A percentile compares a stretch with the other conserved stretches of the same genome.
phyloP scores from a whole-genome alignment of 2,329 filamentous ascomycete species.

The Pseudopyricularia cyperi region DNA sequence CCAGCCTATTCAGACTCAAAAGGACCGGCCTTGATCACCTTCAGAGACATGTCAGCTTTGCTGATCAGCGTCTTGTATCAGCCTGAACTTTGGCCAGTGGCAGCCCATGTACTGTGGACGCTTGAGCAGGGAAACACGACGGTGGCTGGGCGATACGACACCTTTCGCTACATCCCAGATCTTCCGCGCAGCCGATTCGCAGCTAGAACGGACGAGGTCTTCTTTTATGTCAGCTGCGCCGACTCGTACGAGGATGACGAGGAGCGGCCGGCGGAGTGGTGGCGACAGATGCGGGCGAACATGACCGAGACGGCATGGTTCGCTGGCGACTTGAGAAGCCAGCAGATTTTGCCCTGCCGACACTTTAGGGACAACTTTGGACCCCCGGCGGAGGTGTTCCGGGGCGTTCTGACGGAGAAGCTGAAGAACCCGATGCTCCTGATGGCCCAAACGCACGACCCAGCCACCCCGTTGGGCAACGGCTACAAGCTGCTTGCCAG shows the following conservation, averaged over 20 bases:
- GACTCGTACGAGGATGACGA: slow-evolving; percentile 32
- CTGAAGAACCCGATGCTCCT: slow-evolving; percentile 30
- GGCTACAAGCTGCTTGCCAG: slow-evolving; percentile 27
- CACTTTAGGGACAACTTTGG: slow-evolving; percentile 30
- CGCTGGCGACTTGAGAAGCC: slow-evolving; percentile 31
- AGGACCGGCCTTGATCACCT: slow-evolving; percentile 31
- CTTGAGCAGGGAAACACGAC: slow-evolving; percentile 31
- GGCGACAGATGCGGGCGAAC: slow-evolving; percentile 29
- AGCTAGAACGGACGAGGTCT: no score
- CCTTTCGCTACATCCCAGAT: neutral
- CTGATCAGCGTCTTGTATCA: slow-evolving; percentile 31
- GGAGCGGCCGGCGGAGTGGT: slow-evolving; percentile 26
- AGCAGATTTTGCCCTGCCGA: slow-evolving; percentile 28
- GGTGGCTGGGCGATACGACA: neutral
- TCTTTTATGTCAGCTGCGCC: slow-evolving; percentile 27
- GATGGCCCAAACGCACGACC: slow-evolving; percentile 35
- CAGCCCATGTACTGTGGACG: slow-evolving; percentile 27
- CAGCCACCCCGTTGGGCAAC: slow-evolving; percentile 35
- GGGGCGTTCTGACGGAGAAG: slow-evolving; percentile 28
- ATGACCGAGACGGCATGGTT: slow-evolving; percentile 33
- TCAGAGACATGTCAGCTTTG: slow-evolving; percentile 23
- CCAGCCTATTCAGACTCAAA: slow-evolving; percentile 21
- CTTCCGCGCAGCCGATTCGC: slow-evolving; percentile 14
- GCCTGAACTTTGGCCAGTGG: slow-evolving; percentile 25
- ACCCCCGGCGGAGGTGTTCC: slow-evolving; percentile 30